phyloP scores from a whole-genome alignment of 2,329 filamentous ascomycete species.

The Ophioceras dolichostomum region DNA sequence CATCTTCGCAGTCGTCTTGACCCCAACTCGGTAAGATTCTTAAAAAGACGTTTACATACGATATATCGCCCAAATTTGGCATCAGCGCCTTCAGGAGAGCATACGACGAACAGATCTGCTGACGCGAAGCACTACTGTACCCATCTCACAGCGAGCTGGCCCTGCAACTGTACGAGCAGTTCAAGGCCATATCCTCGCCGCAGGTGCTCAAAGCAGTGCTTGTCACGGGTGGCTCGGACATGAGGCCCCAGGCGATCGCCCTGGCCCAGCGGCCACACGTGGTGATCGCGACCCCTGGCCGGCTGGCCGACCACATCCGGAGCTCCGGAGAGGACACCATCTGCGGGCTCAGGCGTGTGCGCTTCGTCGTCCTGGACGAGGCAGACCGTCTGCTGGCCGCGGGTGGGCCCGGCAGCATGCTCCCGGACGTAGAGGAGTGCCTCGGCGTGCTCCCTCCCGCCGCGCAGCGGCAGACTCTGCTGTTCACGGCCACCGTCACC shows the following conservation, averaged over 20 bases:
- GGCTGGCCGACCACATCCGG: constrained; percentile 85
- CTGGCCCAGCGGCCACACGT: constrained; percentile 75
- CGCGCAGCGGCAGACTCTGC: constrained; percentile 71
- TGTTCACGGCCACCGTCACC: constrained; percentile 94
- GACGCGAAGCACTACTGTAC: no score
- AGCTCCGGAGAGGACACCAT: constrained; percentile 88
- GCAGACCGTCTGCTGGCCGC: constrained; percentile 77
- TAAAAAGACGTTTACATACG: no score
- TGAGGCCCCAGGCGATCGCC: constrained; percentile 79
- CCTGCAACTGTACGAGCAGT: constrained; percentile 91
- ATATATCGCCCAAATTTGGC: no score
- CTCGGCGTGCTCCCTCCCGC: constrained; percentile 70
- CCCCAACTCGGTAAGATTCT: constrained; percentile 57
- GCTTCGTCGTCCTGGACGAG: constrained; percentile 88
- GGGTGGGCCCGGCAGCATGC: constrained; percentile 69
- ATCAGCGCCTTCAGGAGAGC: no score
- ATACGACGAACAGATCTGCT: no score
- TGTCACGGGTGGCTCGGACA: constrained; percentile 87
- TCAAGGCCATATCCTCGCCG: constrained; percentile 81
- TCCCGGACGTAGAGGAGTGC: constrained; percentile 87
- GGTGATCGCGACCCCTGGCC: constrained; percentile 87
- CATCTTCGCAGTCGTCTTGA: constrained; percentile 82
- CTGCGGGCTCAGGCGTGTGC: constrained; percentile 64
- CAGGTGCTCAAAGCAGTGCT: constrained; percentile 79
- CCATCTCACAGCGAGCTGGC: constrained; percentile 58